Percentiles rank a stretch among this genome's conserved stretches.
Conservation (phyloP, 108 stramenopile genomes). For the Fistulifera pelliculosa region DNA sequence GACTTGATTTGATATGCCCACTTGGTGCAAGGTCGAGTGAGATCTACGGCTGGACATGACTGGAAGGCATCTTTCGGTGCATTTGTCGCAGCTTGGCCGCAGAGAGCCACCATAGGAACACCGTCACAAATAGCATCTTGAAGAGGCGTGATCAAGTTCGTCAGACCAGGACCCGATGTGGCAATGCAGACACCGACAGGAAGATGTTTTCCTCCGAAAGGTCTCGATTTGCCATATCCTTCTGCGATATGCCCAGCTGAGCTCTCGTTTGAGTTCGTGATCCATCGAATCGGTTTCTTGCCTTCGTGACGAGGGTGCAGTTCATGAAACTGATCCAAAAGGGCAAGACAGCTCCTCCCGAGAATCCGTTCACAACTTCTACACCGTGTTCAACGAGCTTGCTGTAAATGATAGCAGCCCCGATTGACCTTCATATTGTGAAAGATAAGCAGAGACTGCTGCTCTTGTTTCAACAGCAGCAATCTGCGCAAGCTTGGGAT, state of each 20-base stretch:
- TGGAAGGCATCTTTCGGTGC: slow-evolving; percentile 84
- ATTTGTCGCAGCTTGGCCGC: slow-evolving; percentile 83
- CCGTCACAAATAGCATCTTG: slow-evolving; percentile 86
- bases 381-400: slow-evolving; percentile 75
- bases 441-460: slow-evolving; percentile 24
- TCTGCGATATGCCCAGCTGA: slow-evolving; percentile 83
- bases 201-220: slow-evolving; percentile 42
- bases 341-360: slow-evolving; percentile 87
- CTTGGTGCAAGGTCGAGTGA: slow-evolving; percentile 81
- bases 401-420: slow-evolving; percentile 76
- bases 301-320: slow-evolving; percentile 68
- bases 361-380: slow-evolving; percentile 85
- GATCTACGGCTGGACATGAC: slow-evolving; percentile 69
- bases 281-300: slow-evolving; percentile 64
- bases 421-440: slow-evolving; percentile 59
- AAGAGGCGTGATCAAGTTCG: slow-evolving; percentile 84
- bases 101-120: slow-evolving; percentile 80
- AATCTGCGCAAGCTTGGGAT: slow-evolving; percentile 5
- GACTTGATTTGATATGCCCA: slow-evolving; percentile 86
- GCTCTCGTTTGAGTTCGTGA: slow-evolving; percentile 84
- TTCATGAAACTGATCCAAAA: slow-evolving; percentile 80
- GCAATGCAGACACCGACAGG: slow-evolving; percentile 84
- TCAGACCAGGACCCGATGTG: slow-evolving; percentile 89
- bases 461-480: slow-evolving; percentile 15
- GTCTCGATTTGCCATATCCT: slow-evolving; percentile 78